phyloP scores from a whole-genome alignment of 495 filamentous ascomycete genomes.

The Aspergillus avenaceus region DNA sequence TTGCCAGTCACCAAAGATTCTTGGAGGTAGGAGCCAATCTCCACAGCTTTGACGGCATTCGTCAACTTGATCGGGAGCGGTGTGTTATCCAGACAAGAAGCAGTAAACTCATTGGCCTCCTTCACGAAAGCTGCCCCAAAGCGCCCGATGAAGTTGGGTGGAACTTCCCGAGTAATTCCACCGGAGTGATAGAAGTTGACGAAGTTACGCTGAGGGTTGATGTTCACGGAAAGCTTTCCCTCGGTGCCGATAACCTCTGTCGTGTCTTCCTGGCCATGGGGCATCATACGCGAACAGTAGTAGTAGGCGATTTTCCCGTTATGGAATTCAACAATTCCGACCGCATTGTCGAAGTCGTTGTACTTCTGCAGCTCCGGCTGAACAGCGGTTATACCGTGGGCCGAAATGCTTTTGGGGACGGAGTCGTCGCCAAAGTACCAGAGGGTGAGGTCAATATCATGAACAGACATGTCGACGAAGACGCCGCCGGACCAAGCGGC shows the following conservation, averaged over 20 bases:
- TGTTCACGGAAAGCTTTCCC: slow-evolving; percentile 55
- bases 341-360: slow-evolving; percentile 57
- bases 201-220: slow-evolving; percentile 43
- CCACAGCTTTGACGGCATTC: slow-evolving; percentile 53
- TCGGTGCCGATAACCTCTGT: slow-evolving; percentile 61
- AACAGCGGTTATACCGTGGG: slow-evolving; percentile 51
- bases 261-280: slow-evolving; percentile 56
- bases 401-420: slow-evolving; percentile 42
- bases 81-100: slow-evolving; percentile 45
- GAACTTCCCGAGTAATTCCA: slow-evolving; percentile 49
- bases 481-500: slow-evolving; percentile 53
- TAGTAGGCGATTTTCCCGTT: slow-evolving; percentile 57
- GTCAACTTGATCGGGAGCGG: slow-evolving; percentile 48
- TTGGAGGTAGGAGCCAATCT: slow-evolving; percentile 54
- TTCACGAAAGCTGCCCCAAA: slow-evolving; percentile 12
- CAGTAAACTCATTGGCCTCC: slow-evolving; percentile 56
- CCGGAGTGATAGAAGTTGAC: slow-evolving; percentile 44
- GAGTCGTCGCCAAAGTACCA: slow-evolving; percentile 51
- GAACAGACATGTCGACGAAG: slow-evolving; percentile 53
- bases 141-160: slow-evolving; percentile 30
- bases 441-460: slow-evolving; percentile 54
- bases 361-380: slow-evolving; percentile 51
- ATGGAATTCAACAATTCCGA: slow-evolving; percentile 59
- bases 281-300: slow-evolving; percentile 57
- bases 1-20: slow-evolving; percentile 50